Evolutionary conservation across 441 rosid species (phyloP), one percentile per base, ranked within the genome.

Genomic region (Hura crepitans): DNA sequence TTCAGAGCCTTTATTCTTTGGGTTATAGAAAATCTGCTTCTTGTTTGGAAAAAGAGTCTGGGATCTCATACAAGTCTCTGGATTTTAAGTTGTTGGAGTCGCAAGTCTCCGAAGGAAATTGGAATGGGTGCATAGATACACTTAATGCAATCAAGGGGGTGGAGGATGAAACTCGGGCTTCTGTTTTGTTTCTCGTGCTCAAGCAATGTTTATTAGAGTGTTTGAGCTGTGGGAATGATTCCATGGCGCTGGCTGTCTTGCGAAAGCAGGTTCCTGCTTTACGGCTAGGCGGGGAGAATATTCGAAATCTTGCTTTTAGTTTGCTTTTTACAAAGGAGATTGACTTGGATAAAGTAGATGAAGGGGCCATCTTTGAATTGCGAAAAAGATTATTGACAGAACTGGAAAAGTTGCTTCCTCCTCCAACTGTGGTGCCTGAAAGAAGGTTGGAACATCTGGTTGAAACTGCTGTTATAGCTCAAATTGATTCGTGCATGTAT

Each of bases 1-100:
- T 93, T 62, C 96, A 91, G 65, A 83, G 88, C 70, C 85, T 93
- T 35, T 82, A 88, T 82, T 82, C 96, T 0, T 80, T 89, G 71
- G 96, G 98, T 13, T 91, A 79, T 74, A 81, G 79, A 27, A 87
- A 72, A 54, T 88, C 96, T 18, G 97, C 91, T 73, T 83, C 85
- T 54, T 82, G 84, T 75, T 62, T 91, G 71, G 97, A 93, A 74
- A 53, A 39, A 0, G 97, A 93, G 81, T 91, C 96, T 0, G 82
- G 84, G 49, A 64, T 89, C 66, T 76, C 73, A 4, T 82, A 66
- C 72, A 86, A 85, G 69, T 82, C 91, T 2, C 33, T 54, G 20
- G 84, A 85, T 46, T 75, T 82, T 66, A 83, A 81, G 63, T 53
- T 77, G 83, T 79, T 91, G 67, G 96, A 89, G 76, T 80, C 78